Base-by-base conservation (phyloP, 495 filamentous ascomycete genomes). In the Neurospora cerealis region DNA sequence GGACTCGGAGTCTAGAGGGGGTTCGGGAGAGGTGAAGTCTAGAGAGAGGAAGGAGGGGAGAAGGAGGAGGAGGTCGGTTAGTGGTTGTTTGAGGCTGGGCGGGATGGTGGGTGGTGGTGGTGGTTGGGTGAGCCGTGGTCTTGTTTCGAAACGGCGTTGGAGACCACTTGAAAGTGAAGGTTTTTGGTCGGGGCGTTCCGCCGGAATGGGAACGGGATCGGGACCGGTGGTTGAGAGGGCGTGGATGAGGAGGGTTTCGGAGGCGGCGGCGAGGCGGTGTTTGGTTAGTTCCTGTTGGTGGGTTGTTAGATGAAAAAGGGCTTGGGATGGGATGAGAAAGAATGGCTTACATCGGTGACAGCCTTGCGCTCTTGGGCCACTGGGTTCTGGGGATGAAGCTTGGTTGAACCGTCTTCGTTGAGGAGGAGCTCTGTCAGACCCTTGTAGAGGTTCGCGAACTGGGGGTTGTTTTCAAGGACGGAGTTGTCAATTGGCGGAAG, bases 361-460 rank as follows among this genome's bases (percentile, higher is more conserved):
- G 82, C 84, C 80, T 84, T 80, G 36, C 87, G 86, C 73, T 86
- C 85, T 60, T 89, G 87, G 48, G 86, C 85, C 5, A 83, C 79
- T 70, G 84, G 80, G 73, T 88, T 81, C 41, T 86, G 83, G 4
- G 54, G 54, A 19, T 7, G 28, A 66, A 66, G 54, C 75, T 86
- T 87, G 0, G 89, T 91, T 17, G 89, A 90, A 17, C 87, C 89
- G 85, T 91, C 87, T 0, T 86, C 80, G 73, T 90, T 89, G 34
- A 93, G 83, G 9, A 91, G 78, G 0, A 81, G 85, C 2, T 82
- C 86, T 0, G 89, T 89, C 8, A 93, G 77, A 21, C 86, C 87
- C 21, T 87, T 85, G 78, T 92, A 89, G 1, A 93, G 83, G 37
- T 82, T 83, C 70, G 89, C 88, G 75, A 93, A 93, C 66, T 89